Evolutionary conservation across 352 stramenopile genomes (phyloP).

Genomic region (Halophytophthora polymorphica): DNA sequence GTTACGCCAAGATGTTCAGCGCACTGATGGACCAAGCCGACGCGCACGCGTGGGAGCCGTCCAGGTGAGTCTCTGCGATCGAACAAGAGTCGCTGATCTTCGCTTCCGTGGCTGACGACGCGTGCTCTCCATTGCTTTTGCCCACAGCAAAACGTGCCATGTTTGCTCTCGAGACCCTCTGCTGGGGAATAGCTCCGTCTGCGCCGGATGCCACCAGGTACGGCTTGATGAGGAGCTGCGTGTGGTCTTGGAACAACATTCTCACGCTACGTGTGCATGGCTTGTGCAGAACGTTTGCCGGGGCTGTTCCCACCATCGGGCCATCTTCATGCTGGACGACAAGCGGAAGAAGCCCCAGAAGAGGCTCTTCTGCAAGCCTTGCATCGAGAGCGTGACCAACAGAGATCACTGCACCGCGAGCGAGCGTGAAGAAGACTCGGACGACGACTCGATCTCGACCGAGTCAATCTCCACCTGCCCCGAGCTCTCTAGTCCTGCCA

Average conservation of each 20-base stretch:
- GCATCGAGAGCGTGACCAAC: conserved; percentile 24
- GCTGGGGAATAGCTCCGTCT: conserved; percentile 22
- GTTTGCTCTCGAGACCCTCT: conserved; percentile 26
- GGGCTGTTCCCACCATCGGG: conserved; percentile 26
- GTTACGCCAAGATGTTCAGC: conserved; percentile 31
- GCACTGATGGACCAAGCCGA: conserved; percentile 25
- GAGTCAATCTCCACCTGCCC: too few species aligned
- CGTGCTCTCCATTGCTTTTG: background rate
- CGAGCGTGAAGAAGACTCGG: background rate
- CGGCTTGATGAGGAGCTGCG: background rate
- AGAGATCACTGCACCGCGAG: background rate
- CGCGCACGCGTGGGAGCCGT: conserved; percentile 22
- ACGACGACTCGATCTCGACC: too few species aligned
- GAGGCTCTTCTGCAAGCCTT: conserved; percentile 28
- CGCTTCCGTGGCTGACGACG: conserved; percentile 6
- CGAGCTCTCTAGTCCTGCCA: too few species aligned
- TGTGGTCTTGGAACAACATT: too few species aligned
- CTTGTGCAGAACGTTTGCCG: conserved; percentile 34
- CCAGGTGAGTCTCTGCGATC: conserved; percentile 16
- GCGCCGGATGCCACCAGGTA: conserved; percentile 35
- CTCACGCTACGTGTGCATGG: background rate
- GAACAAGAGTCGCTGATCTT: conserved; percentile 15
- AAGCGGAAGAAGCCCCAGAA: conserved; percentile 18
- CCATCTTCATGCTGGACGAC: conserved; percentile 25
- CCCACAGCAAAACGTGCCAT: conserved; percentile 27